Evolutionary conservation across 441 rosid species (phyloP).

Genomic region (Euphorbia neoarborescens): DNA sequence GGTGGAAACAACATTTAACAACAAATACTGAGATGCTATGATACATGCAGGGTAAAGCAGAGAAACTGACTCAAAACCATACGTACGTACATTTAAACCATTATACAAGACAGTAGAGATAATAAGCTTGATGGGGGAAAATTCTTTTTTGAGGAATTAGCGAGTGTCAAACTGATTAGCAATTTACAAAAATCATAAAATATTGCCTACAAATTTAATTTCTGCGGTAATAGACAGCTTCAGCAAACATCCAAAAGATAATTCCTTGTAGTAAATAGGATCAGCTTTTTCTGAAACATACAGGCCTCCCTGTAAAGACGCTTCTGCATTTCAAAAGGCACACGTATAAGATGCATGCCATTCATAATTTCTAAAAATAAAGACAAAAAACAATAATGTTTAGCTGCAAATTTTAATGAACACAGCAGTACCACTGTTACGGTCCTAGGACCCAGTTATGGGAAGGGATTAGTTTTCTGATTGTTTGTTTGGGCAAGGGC

Average conservation of each 20-base stretch:
- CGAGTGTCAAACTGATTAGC: constrained; percentile 5
- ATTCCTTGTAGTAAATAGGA: background rate
- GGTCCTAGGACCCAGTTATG: too few species aligned
- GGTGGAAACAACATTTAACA: background rate
- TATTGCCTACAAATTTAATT: constrained; percentile 13
- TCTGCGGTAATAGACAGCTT: constrained; percentile 3
- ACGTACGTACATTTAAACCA: constrained; percentile 14
- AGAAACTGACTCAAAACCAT: constrained; percentile 19
- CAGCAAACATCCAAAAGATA: background rate
- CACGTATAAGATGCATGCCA: background rate
- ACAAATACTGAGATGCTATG: background rate
- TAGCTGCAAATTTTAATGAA: too few species aligned
- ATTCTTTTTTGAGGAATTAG: too few species aligned
- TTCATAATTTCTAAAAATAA: too few species aligned
- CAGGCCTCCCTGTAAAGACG: constrained; percentile 61
- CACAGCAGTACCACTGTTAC: too few species aligned
- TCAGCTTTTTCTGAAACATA: constrained; percentile 30
- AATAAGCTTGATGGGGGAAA: too few species aligned
- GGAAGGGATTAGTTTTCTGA: too few species aligned
- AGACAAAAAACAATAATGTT: too few species aligned
- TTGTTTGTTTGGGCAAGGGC: too few species aligned
- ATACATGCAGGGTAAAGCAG: background rate
- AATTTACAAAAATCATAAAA: constrained; percentile 13
- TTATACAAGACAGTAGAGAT: constrained; percentile 7
- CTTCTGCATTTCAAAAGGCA: constrained; percentile 39